Conservation (phyloP, 495 filamentous ascomycete genomes). For the Neohortaea acidophila region DNA sequence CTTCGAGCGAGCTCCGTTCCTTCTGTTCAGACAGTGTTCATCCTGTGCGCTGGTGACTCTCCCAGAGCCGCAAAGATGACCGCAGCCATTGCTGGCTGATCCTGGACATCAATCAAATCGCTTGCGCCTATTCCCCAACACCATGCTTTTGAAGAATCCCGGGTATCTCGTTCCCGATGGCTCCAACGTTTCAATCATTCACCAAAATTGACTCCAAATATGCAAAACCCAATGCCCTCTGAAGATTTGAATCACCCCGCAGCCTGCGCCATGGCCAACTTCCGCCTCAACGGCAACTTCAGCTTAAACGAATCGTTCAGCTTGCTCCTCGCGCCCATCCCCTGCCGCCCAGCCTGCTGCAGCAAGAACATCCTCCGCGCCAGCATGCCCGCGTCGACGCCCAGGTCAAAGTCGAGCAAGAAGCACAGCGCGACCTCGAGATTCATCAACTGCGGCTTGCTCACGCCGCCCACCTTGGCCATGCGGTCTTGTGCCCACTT, state of each 20-base stretch:
- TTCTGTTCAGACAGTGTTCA: no score
- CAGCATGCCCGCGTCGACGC: conserved; percentile 11
- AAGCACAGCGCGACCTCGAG: conserved; percentile 58
- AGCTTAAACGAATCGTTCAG: conserved; percentile 13
- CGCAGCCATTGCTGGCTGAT: no score
- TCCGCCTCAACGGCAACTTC: conserved; percentile 16
- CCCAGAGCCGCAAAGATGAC: no score
- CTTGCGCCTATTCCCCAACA: no score
- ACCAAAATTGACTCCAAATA: no score
- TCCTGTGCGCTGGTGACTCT: no score
- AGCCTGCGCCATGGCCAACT: not conserved
- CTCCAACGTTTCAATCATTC: no score
- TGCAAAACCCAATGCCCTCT: not conserved
- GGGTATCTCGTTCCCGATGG: no score
- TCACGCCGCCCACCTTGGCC: conserved; percentile 80
- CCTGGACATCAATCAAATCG: no score
- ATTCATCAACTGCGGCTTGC: conserved; percentile 56
- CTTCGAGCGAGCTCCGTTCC: no score
- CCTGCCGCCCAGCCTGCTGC: conserved; percentile 17
- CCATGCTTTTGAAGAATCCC: no score
- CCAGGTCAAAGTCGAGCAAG: conserved; percentile 26
- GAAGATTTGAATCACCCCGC: not conserved
- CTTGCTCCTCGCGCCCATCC: conserved; percentile 6
- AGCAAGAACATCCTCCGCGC: conserved; percentile 13
- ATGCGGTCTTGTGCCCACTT: conserved; percentile 71